A percentile compares a stretch with the other conserved stretches of the same genome.
Evolutionary conservation across 768 basidiomycete species (phyloP).

Genomic region (Leccinum uliginosum): DNA sequence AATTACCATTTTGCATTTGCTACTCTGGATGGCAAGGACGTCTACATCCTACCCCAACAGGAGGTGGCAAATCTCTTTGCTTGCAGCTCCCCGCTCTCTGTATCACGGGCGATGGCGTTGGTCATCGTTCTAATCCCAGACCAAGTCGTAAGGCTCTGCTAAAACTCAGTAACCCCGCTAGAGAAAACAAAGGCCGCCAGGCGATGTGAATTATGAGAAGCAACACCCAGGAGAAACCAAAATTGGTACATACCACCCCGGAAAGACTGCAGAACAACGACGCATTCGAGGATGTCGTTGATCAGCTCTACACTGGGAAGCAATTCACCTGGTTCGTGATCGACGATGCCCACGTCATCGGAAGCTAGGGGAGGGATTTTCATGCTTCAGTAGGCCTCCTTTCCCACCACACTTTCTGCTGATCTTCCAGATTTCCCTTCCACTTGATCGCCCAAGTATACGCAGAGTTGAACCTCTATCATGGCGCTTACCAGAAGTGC

Average conservation of each 20-base stretch:
- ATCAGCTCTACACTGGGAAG: slow-evolving; percentile 47
- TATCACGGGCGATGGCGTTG: slow-evolving; percentile 59
- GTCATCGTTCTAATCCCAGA: slow-evolving; percentile 92
- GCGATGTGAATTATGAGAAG: slow-evolving; percentile 41
- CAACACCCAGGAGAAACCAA: slow-evolving; percentile 42
- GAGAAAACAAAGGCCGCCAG: slow-evolving; percentile 36
- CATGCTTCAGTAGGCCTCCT: slow-evolving; percentile 61
- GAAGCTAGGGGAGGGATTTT: slow-evolving; percentile 92
- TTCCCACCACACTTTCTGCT: not conserved
- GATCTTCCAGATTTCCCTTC: too few relatives aligned
- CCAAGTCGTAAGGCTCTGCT: slow-evolving; percentile 67
- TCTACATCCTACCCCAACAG: slow-evolving; percentile 97
- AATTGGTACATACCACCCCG: slow-evolving; percentile 84
- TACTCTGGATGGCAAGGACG: slow-evolving; percentile 75
- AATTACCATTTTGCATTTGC: too few relatives aligned
- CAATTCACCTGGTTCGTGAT: slow-evolving; percentile 85
- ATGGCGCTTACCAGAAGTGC: slow-evolving; percentile 98
- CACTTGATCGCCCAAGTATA: slow-evolving; percentile 48
- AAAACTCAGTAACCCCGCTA: slow-evolving; percentile 63
- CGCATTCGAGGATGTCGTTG: slow-evolving; percentile 51
- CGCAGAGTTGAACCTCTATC: slow-evolving; percentile 69
- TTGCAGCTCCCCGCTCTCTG: slow-evolving; percentile 91
- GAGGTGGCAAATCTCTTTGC: slow-evolving; percentile 86
- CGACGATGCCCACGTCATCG: slow-evolving; percentile 95
- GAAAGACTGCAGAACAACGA: slow-evolving; percentile 74